Evolutionary conservation across 2,329 filamentous ascomycete species (phyloP), one percentile per base, ranked within the genome.

Genomic region (Mycosphaerella arachidis): DNA sequence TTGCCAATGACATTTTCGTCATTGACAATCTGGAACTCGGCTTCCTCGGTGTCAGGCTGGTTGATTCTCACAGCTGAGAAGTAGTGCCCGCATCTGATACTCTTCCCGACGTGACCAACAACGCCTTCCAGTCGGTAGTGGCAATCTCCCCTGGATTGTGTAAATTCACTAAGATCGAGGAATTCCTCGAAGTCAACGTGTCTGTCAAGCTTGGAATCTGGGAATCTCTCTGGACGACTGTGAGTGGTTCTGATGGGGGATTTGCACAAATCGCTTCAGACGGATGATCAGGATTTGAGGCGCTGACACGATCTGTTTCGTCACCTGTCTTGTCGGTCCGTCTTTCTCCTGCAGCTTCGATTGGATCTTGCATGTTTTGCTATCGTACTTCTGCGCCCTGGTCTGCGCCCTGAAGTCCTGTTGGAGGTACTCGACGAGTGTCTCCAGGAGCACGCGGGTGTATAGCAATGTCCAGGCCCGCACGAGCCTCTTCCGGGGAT

Each of bases 111-210:
- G 35, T 64, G 60, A 12, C 57, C 57, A 1, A 64, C 58, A 1
- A 64, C 62, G 8, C 37, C 55, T 13, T 62, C 58, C 18, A 64
- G 31, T 18, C 60, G 35, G 48, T 64, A 64, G 16, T 53, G 29
- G 16, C 35, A 43, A 20, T 60, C 54, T n/a, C 35, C 53, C 1
- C 50, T n/a, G 9, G 24, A 24, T 24, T 24, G 1, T 24, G 51
- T 37, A 40, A 54, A 50, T 4, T 53, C 24, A 16, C 43, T 35
- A 12, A 58, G 13, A 31, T 58, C 48, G 12, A 58, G 43, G 29
- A 46, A 43, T 43, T 54, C 43, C 4, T 54, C 43, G 30, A 35
- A 58, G 9, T 30, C 16, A 24, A 54, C 43, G 3, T 46, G 33
- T n/a, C 53, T 48, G 3, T 16, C 24, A 16, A 64, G 20, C 29